Conservation (phyloP, 306 rosid genomes). For the Rosa persica region DNA sequence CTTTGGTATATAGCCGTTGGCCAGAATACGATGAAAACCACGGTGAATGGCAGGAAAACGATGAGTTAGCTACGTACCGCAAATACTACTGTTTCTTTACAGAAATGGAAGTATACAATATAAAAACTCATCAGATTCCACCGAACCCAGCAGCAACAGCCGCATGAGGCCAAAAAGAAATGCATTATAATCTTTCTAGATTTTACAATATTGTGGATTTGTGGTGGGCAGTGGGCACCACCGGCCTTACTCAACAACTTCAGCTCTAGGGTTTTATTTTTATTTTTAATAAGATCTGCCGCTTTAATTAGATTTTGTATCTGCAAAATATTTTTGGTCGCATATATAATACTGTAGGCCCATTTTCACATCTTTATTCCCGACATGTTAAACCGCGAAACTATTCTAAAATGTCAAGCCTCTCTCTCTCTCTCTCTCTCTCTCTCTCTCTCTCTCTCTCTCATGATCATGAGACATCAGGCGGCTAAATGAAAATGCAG, state of each 20-base stretch:
- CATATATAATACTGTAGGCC: slow-evolving; percentile 23
- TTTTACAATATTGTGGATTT: background rate
- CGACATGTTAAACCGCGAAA: slow-evolving; percentile 32
- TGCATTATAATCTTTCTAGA: background rate
- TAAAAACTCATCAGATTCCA: slow-evolving; percentile 18
- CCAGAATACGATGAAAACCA: background rate
- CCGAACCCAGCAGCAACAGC: slow-evolving; percentile 8
- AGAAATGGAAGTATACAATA: background rate
- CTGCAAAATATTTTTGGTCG: slow-evolving; percentile 14
- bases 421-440: background rate
- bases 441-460: too few species aligned
- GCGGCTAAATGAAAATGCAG: background rate
- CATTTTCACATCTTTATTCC: slow-evolving; percentile 31
- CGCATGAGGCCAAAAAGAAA: slow-evolving; percentile 1
- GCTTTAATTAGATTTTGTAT: slow-evolving; percentile 1
- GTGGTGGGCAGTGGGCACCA: slow-evolving; percentile 16
- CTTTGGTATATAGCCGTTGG: slow-evolving; percentile 15
- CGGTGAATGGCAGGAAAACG: background rate
- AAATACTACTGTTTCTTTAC: background rate
- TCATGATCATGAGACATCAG: background rate
- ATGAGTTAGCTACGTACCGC: background rate
- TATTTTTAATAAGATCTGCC: background rate
- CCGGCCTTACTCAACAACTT: slow-evolving; percentile 9
- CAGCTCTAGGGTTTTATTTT: background rate
- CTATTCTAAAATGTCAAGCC: background rate